Conservation (phyloP, 768 basidiomycete genomes). For the Russula compacta region DNA sequence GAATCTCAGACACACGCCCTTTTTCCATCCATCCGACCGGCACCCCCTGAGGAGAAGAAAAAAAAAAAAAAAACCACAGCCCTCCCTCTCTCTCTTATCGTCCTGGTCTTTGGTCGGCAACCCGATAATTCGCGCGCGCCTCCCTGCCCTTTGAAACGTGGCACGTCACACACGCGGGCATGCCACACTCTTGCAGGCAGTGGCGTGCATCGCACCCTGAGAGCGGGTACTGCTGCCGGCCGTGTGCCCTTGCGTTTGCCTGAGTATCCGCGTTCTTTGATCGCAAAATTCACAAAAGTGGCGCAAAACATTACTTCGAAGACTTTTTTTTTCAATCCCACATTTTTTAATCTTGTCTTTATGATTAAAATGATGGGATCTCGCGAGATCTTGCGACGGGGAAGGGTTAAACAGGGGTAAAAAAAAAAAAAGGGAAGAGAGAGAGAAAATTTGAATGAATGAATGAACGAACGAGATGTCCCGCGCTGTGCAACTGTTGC, state of each 20-base stretch:
- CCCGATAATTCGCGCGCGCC: background rate
- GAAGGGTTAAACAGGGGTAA: too few species aligned
- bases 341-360: background rate
- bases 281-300: constrained; percentile 1
- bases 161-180: background rate
- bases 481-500: too few species aligned
- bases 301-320: background rate
- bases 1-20: background rate
- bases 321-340: background rate
- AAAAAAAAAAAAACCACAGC: too few species aligned
- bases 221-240: background rate
- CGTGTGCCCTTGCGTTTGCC: background rate
- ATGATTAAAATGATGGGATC: background rate
- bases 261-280: background rate
- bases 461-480: too few species aligned
- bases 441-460: too few species aligned
- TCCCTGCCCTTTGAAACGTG: constrained; percentile 11
- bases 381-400: too few species aligned
- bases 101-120: background rate
- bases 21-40: background rate
- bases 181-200: background rate
- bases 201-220: background rate
- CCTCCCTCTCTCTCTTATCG: background rate
- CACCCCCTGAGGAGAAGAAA: background rate
- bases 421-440: too few species aligned